Percentiles rank a stretch among this genome's conserved stretches.
Evolutionary conservation across 306 rosid species (phyloP).

Genomic region (Senna siamea): DNA sequence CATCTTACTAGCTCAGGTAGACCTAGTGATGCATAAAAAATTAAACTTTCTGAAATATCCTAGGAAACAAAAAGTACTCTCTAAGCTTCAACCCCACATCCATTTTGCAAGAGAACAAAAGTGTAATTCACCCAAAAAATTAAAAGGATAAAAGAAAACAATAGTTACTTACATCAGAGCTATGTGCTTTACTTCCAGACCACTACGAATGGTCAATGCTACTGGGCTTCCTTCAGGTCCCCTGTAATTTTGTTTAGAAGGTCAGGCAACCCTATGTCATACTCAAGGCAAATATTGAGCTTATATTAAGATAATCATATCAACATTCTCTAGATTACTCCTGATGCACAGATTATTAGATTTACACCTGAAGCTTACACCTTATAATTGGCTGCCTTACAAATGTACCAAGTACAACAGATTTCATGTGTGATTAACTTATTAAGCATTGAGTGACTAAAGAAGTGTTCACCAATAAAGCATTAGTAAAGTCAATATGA

Average conservation of each 20-base stretch:
- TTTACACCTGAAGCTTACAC: neutral
- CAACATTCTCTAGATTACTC: neutral
- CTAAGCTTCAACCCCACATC: constrained; percentile 19
- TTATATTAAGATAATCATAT: neutral
- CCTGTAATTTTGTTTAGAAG: constrained; percentile 57
- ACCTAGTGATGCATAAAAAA: constrained; percentile 16
- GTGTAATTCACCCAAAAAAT: neutral
- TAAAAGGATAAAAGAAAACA: neutral
- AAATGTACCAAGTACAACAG: constrained; percentile 18
- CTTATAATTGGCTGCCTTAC: constrained; percentile 8
- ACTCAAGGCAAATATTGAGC: constrained; percentile 26
- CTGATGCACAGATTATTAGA: neutral
- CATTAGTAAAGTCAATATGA: constrained; percentile 18
- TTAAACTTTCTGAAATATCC: constrained; percentile 21
- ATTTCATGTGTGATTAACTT: neutral
- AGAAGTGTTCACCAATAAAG: neutral
- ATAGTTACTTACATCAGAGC: constrained; percentile 59
- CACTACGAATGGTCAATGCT: constrained; percentile 78
- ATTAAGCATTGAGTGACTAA: constrained; percentile 9
- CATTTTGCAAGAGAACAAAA: constrained; percentile 17
- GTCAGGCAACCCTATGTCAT: constrained; percentile 41
- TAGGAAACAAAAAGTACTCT: constrained; percentile 4
- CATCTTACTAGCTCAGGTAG: neutral
- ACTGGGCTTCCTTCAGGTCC: constrained; percentile 92
- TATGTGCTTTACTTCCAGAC: constrained; percentile 70